Evolutionary conservation across 768 basidiomycete genomes (phyloP).

Genomic region (Austroboletus eburneus): DNA sequence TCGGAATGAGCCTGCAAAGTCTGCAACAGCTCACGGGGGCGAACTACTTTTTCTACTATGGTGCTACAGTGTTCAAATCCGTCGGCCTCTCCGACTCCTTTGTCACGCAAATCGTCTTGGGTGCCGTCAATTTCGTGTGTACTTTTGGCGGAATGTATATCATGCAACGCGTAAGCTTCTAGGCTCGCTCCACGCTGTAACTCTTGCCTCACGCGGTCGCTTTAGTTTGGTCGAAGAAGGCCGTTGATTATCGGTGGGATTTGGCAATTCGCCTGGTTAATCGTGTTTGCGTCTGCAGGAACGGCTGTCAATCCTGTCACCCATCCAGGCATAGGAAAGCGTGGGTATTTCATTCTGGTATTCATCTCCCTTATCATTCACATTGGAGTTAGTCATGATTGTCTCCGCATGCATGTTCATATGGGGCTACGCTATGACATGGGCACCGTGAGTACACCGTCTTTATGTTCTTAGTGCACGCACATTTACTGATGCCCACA

Average conservation of each 20-base stretch:
- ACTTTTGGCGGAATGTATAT: constrained; percentile 72
- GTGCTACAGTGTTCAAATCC: constrained; percentile 60
- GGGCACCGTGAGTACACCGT: constrained; percentile 46
- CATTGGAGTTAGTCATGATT: constrained; percentile 46
- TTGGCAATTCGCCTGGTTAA: constrained; percentile 69
- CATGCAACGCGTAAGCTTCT: constrained; percentile 52
- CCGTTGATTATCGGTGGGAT: constrained; percentile 66
- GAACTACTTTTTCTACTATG: constrained; percentile 68
- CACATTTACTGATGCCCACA: background rate
- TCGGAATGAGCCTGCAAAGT: constrained; percentile 63
- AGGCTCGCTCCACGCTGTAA: background rate
- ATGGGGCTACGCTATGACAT: constrained; percentile 65
- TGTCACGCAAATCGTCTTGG: constrained; percentile 72
- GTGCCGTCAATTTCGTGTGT: constrained; percentile 66
- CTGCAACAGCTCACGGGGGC: constrained; percentile 72
- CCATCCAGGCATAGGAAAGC: constrained; percentile 48
- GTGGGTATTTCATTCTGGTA: constrained; percentile 29
- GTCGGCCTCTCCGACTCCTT: constrained; percentile 67
- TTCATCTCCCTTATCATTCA: background rate
- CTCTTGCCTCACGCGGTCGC: background rate
- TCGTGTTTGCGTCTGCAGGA: constrained; percentile 70
- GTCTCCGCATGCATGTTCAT: constrained; percentile 70
- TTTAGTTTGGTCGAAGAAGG: constrained; percentile 56
- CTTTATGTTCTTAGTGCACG: background rate
- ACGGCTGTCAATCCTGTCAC: constrained; percentile 52